Evolutionary conservation across 1,284 basidiomycete genomes (phyloP).

Genomic region (Tremellales sp.): DNA sequence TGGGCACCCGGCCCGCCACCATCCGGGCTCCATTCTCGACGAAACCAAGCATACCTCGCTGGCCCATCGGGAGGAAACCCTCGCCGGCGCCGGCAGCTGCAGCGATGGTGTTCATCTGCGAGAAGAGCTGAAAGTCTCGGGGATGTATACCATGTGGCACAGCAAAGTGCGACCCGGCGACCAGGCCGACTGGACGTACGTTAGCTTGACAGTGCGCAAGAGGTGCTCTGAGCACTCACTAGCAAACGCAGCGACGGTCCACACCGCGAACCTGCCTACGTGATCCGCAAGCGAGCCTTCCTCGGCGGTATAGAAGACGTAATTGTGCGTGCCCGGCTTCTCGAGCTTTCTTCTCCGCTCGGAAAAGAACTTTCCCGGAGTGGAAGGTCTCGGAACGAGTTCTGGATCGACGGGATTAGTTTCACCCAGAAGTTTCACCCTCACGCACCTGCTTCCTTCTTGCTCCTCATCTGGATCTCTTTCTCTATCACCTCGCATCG

Average conservation of each 20-base stretch:
- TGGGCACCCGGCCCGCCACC: slow-evolving; percentile 24
- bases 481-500: slow-evolving; percentile 34
- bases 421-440: slow-evolving; percentile 12
- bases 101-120: slow-evolving; percentile 33
- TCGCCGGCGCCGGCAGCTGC: slow-evolving; percentile 29
- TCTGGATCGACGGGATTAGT: no score
- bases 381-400: background rate
- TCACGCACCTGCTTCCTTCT: slow-evolving; percentile 14
- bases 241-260: slow-evolving; percentile 25
- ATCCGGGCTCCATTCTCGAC: slow-evolving; percentile 26
- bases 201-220: background rate
- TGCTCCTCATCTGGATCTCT: slow-evolving; percentile 16
- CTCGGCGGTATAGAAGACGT: slow-evolving; percentile 13
- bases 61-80: slow-evolving; percentile 28
- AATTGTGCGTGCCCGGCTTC: slow-evolving; percentile 20
- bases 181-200: slow-evolving; percentile 25
- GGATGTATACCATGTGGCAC: slow-evolving; percentile 21
- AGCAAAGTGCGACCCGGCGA: slow-evolving; percentile 22
- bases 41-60: slow-evolving; percentile 16
- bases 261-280: slow-evolving; percentile 18
- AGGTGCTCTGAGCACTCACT: slow-evolving; percentile 15
- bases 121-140: slow-evolving; percentile 30
- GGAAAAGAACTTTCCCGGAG: slow-evolving; percentile 1
- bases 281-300: slow-evolving; percentile 13
- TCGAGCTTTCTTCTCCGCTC: slow-evolving; percentile 5